phyloP scores from a whole-genome alignment of 495 filamentous ascomycete species.

The Cladorrhinum samala region DNA sequence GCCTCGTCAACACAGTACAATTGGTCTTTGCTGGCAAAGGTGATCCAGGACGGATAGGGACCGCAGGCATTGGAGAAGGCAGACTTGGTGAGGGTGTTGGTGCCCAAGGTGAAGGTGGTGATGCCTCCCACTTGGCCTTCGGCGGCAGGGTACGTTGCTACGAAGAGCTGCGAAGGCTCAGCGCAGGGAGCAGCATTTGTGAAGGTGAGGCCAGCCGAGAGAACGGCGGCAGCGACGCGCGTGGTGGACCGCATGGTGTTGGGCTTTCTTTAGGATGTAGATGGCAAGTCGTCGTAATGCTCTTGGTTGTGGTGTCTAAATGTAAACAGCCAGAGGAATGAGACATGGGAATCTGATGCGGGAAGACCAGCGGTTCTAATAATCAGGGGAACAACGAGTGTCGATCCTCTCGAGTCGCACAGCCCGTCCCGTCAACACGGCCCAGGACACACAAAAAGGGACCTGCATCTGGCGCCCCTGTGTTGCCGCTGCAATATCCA shows the following conservation, averaged over 20 bases:
- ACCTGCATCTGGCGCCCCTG: not conserved
- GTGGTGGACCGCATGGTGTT: slow-evolving; percentile 7
- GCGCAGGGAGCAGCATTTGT: slow-evolving; percentile 4
- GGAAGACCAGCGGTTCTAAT: not conserved
- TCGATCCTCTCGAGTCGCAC: no score
- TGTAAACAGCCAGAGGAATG: no score
- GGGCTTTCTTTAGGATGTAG: no score
- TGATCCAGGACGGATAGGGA: slow-evolving; percentile 53
- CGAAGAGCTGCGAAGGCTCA: slow-evolving; percentile 1
- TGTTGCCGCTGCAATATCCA: not conserved
- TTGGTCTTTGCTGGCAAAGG: slow-evolving; percentile 41
- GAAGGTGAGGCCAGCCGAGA: slow-evolving; percentile 8
- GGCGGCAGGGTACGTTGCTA: slow-evolving; percentile 7
- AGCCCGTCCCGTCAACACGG: no score
- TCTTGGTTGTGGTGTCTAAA: no score
- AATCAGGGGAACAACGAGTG: not conserved
- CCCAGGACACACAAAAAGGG: no score
- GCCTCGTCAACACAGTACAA: slow-evolving; percentile 61
- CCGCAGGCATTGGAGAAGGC: slow-evolving; percentile 45
- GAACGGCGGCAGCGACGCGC: slow-evolving; percentile 2
- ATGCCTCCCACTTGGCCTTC: slow-evolving; percentile 21
- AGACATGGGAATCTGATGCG: no score
- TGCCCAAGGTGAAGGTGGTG: slow-evolving; percentile 45
- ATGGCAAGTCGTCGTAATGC: no score
- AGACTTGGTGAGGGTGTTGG: slow-evolving; percentile 16